Conservation (phyloP, 495 filamentous ascomycete genomes). For the Podospora appendiculata region DNA sequence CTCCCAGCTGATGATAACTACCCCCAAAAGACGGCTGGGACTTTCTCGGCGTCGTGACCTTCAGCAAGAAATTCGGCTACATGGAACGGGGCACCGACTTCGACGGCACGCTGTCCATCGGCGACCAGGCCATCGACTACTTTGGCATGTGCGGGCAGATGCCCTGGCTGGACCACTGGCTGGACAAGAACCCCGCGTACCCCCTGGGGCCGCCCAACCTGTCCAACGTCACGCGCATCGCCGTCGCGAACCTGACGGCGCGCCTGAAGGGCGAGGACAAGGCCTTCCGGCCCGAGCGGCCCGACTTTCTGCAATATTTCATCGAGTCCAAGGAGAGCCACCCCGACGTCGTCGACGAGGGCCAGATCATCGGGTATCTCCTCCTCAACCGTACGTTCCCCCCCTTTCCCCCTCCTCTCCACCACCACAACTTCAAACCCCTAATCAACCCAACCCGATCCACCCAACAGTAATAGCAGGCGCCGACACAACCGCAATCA, state of each 20-base stretch:
- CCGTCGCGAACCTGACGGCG: slow-evolving; percentile 12
- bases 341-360: slow-evolving; percentile 20
- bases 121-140: slow-evolving; percentile 17
- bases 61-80: slow-evolving; percentile 26
- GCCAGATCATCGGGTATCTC: slow-evolving; percentile 15
- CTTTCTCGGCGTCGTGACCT: slow-evolving; percentile 37
- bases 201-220: slow-evolving; percentile 15
- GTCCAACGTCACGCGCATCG: slow-evolving; percentile 13
- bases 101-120: slow-evolving; percentile 15
- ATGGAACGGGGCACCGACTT: slow-evolving; percentile 17
- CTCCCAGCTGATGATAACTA: neutral
- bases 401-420: neutral
- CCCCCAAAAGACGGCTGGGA: slow-evolving; percentile 25
- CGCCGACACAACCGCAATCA: slow-evolving; percentile 35
- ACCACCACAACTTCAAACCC: neutral
- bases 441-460: neutral
- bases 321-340: slow-evolving; percentile 19
- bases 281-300: slow-evolving; percentile 7
- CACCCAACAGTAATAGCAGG: slow-evolving; percentile 31
- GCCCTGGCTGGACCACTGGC: slow-evolving; percentile 20
- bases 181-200: slow-evolving; percentile 23
- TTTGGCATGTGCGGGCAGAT: slow-evolving; percentile 19
- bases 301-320: slow-evolving; percentile 23
- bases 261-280: slow-evolving; percentile 16
- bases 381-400: slow-evolving; percentile 23